Evolutionary conservation across 768 basidiomycete species (phyloP).

Genomic region (Trametes maxima): DNA sequence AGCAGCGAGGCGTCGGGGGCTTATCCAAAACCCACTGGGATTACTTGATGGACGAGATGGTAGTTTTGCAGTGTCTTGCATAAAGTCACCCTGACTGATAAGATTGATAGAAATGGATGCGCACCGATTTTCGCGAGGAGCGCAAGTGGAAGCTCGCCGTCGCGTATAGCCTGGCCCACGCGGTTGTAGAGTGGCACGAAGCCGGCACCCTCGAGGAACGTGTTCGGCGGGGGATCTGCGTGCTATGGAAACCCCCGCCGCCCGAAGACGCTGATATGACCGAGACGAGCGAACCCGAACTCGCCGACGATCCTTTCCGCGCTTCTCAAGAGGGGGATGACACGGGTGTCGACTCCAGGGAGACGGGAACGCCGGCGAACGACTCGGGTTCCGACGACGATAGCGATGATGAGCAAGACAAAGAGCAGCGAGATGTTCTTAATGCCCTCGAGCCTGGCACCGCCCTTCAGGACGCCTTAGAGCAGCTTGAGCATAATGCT

Average conservation of each 20-base stretch:
- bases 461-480: conserved; percentile 61
- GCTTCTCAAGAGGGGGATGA: conserved; percentile 24
- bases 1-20: conserved; percentile 79
- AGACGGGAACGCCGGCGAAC: conserved; percentile 28
- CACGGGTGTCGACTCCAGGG: conserved; percentile 28
- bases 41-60: conserved; percentile 96
- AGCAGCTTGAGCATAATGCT: conserved; percentile 42
- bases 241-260: conserved; percentile 61
- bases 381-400: conserved; percentile 64
- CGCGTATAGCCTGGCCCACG: conserved; percentile 79
- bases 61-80: conserved; percentile 37
- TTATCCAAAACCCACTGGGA: conserved; percentile 90
- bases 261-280: conserved; percentile 37
- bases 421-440: conserved; percentile 54
- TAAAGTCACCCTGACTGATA: background rate
- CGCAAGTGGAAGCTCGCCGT: conserved; percentile 87
- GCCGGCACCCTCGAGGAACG: conserved; percentile 68
- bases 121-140: conserved; percentile 93
- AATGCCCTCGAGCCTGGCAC: conserved; percentile 60
- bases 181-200: conserved; percentile 87
- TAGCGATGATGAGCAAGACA: conserved; percentile 63
- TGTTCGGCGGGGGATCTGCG: conserved; percentile 63
- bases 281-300: conserved; percentile 32
- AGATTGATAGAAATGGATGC: conserved; percentile 86
- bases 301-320: conserved; percentile 33